These are phyloP conservation scores for Guadua angustifolia DNA, from an alignment of 176 grass and related monocot genomes.

Conservation along the genomic window DNA sequence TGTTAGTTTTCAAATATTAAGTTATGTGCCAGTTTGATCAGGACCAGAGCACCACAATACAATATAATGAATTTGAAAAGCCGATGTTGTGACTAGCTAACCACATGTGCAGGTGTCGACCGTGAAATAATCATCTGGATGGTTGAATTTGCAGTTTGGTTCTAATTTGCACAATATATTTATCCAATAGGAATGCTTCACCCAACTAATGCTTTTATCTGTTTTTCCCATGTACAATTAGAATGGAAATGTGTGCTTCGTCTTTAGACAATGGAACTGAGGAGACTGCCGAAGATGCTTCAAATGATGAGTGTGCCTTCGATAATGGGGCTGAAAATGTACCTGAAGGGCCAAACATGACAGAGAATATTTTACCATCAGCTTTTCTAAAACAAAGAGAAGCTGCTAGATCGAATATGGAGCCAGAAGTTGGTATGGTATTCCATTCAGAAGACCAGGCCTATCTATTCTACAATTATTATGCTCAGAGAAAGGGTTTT, in stretches of 20 bases:
- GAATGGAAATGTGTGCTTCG: neutral
- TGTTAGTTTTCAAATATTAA: neutral
- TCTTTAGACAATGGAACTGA: conserved; percentile 41
- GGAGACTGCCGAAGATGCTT: conserved; percentile 39
- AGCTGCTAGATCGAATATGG: conserved; percentile 32
- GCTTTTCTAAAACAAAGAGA: conserved; percentile 9
- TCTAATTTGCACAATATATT: neutral
- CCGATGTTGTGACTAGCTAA: neutral
- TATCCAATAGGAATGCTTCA: neutral
- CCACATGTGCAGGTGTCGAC: neutral
- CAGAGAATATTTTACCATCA: conserved; percentile 23
- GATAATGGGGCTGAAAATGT: neutral
- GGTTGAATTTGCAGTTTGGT: neutral
- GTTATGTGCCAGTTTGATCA: neutral
- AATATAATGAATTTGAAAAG: neutral
- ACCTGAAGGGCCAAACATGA: neutral
- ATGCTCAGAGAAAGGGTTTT: conserved; percentile 61
- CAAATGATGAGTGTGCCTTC: conserved; percentile 34
- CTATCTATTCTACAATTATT: conserved; percentile 56
- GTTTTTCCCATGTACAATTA: neutral
- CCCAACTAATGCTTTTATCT: neutral
- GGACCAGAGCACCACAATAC: neutral
- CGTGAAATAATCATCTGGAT: neutral
- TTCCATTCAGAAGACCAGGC: conserved; percentile 64
- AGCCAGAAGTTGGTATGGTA: conserved; percentile 58